A percentile compares a stretch with the other conserved stretches of the same genome.
phyloP scores from a whole-genome alignment of 2,329 filamentous ascomycete genomes.

The Penicillium sp. region DNA sequence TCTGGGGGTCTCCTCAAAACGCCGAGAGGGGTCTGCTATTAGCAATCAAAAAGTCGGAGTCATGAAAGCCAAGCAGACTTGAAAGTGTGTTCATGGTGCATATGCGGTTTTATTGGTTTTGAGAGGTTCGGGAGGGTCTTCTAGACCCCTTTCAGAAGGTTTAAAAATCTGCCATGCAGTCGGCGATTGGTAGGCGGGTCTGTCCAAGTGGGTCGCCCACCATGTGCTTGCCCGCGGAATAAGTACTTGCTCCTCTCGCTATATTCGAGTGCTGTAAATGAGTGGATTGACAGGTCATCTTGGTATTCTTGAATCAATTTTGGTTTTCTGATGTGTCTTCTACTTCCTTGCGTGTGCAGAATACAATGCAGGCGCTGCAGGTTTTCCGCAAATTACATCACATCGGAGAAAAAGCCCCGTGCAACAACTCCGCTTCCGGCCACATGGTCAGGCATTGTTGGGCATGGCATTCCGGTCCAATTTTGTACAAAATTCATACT shows the following conservation, averaged over 20 bases:
- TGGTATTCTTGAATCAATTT: too few species aligned
- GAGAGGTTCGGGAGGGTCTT: conserved; percentile 6
- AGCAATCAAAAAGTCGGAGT: conserved; percentile 19
- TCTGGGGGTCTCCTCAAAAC: neutral
- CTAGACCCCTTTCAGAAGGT: conserved; percentile 3
- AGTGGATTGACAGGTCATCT: neutral
- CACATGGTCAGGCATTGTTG: neutral
- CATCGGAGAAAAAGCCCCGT: neutral
- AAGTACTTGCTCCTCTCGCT: neutral
- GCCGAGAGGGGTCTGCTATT: conserved; percentile 8
- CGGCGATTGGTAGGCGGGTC: neutral
- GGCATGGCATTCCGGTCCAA: too few species aligned
- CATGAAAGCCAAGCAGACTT: conserved; percentile 9
- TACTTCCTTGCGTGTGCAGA: neutral
- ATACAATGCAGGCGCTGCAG: neutral
- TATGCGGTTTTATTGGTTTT: conserved; percentile 17
- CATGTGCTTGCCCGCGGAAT: neutral
- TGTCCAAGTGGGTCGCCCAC: neutral
- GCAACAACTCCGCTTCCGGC: neutral
- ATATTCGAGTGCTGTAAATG: neutral
- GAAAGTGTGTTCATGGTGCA: neutral
- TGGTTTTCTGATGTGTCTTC: neutral
- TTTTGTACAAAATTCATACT: too few species aligned
- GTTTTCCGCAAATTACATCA: neutral
- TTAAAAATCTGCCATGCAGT: neutral